Evolutionary conservation across 176 grass and related monocot species (phyloP).

Genomic region (Urochloa ruziziensis): DNA sequence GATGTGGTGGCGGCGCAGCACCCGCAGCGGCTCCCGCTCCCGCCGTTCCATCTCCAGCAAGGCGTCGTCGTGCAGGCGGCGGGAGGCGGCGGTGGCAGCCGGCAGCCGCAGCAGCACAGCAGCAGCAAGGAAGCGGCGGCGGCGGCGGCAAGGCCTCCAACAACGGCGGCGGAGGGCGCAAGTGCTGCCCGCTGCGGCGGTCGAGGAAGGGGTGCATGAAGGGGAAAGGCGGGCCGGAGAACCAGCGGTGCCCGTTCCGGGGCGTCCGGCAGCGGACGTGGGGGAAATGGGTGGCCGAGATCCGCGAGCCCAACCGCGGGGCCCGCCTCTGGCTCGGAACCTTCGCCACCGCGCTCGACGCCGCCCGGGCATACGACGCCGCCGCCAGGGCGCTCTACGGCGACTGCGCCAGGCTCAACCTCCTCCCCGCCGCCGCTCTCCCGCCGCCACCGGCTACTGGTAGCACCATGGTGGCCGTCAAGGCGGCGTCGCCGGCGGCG

Average conservation of each 20-base stretch:
- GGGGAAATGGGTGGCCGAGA: conserved; percentile 95
- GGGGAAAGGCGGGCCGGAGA: conserved; percentile 89
- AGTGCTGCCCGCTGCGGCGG: conserved; percentile 73
- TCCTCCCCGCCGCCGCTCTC: background rate
- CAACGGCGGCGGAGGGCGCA: conserved; percentile 10
- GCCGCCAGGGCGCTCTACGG: conserved; percentile 64
- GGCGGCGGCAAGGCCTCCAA: background rate
- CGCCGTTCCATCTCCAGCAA: background rate
- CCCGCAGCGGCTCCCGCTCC: background rate
- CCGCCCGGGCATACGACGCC: conserved; percentile 58
- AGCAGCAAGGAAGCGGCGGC: background rate
- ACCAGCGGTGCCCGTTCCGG: conserved; percentile 81
- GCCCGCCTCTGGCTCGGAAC: conserved; percentile 81
- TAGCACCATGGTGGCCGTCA: background rate
- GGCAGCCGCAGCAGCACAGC: background rate
- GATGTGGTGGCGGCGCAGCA: background rate
- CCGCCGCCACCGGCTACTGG: background rate
- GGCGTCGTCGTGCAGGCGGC: background rate
- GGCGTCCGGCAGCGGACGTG: conserved; percentile 84
- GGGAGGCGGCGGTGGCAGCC: background rate
- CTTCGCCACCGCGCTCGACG: conserved; percentile 58
- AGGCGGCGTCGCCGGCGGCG: background rate
- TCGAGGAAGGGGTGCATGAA: conserved; percentile 96
- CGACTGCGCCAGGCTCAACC: conserved; percentile 69
- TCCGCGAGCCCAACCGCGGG: conserved; percentile 91